Conservation (phyloP, 1,284 basidiomycete genomes). For the Rhodofomes roseus region DNA sequence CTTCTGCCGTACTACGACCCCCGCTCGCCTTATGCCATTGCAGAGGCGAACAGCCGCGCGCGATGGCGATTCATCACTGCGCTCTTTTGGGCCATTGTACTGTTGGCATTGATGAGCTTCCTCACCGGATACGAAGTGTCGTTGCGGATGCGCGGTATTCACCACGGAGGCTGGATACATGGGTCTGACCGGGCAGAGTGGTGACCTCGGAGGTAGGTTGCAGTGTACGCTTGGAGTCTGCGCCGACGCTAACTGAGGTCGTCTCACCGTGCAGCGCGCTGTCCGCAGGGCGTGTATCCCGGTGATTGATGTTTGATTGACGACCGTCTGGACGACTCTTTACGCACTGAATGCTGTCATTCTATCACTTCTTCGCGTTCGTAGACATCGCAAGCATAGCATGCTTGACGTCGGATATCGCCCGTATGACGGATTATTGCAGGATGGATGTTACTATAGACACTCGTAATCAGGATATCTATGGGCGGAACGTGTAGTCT, state of each 20-base stretch:
- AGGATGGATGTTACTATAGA: background rate
- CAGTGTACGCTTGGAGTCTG: background rate
- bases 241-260: background rate
- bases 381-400: background rate
- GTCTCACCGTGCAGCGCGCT: background rate
- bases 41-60: slow-evolving; percentile 24
- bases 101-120: slow-evolving; percentile 21
- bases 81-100: slow-evolving; percentile 25
- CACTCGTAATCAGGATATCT: background rate
- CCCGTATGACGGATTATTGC: background rate
- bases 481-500: background rate
- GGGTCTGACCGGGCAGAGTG: background rate
- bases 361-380: background rate
- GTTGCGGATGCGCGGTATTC: slow-evolving; percentile 11
- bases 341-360: slow-evolving; percentile 1
- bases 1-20: slow-evolving; percentile 32
- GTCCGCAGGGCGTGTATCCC: background rate
- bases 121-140: slow-evolving; percentile 24
- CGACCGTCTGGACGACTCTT: slow-evolving; percentile 2
- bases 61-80: slow-evolving; percentile 29
- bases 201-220: background rate
- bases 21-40: slow-evolving; percentile 25
- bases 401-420: background rate
- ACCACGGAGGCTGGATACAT: slow-evolving; percentile 8
- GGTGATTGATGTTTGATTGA: slow-evolving; percentile 1